Conservation (phyloP, 129 eudicot genomes). For the Cynara cardunculus region DNA sequence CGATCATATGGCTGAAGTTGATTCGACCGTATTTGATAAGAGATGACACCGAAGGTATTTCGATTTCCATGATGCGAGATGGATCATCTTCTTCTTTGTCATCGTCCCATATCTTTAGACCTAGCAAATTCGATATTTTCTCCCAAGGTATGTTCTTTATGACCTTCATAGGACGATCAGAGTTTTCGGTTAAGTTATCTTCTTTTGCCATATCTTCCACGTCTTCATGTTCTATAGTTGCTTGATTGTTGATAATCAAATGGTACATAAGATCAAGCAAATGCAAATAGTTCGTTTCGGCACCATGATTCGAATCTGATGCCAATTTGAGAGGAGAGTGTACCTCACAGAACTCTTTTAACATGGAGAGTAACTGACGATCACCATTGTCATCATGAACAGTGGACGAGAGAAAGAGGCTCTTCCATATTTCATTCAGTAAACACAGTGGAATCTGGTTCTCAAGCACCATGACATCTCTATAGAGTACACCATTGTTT, state of each 20-base stretch:
- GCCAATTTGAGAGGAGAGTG: conserved; percentile 39
- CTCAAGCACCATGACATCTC: conserved; percentile 49
- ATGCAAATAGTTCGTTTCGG: conserved; percentile 22
- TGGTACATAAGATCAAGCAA: conserved; percentile 43
- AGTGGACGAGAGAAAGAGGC: background rate
- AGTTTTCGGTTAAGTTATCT: background rate
- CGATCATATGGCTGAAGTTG: background rate
- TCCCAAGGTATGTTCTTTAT: conserved; percentile 29
- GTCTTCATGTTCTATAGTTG: background rate
- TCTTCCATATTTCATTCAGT: conserved; percentile 22
- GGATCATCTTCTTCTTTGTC: conserved; percentile 6
- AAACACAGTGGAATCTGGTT: conserved; percentile 39
- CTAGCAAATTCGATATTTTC: conserved; percentile 24
- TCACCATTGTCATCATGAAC: conserved; percentile 1
- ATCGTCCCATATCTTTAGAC: background rate
- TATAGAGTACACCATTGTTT: conserved; percentile 17
- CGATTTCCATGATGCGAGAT: conserved; percentile 14
- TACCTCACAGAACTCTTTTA: conserved; percentile 31
- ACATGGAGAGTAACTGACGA: conserved; percentile 1
- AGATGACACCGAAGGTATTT: conserved; percentile 37
- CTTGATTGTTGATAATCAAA: conserved; percentile 27
- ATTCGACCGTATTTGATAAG: conserved; percentile 28
- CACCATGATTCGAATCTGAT: background rate
- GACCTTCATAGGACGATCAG: background rate
- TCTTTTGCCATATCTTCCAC: background rate